Conservation (phyloP, 306 rosid genomes). For the Medicago truncatula region DNA sequence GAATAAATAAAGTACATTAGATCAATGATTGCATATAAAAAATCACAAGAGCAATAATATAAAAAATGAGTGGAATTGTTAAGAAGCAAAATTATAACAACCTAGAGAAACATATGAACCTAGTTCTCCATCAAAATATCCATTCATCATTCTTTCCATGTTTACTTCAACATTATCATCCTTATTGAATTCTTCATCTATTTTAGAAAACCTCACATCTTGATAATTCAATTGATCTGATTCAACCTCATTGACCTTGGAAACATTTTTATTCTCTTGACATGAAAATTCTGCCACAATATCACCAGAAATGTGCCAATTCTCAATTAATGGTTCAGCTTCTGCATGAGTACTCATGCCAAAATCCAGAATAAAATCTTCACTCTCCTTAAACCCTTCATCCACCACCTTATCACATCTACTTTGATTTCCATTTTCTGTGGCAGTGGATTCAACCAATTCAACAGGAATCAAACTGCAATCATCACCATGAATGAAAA, state of each 20-base stretch:
- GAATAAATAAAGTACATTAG: slow-evolving; percentile 17
- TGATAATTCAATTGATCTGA: slow-evolving; percentile 41
- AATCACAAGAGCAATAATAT: slow-evolving; percentile 17
- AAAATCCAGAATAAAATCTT: slow-evolving; percentile 87
- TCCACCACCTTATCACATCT: slow-evolving; percentile 49
- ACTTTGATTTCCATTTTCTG: slow-evolving; percentile 40
- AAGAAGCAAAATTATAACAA: slow-evolving; percentile 34
- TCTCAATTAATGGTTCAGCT: slow-evolving; percentile 61
- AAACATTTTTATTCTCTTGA: slow-evolving; percentile 38
- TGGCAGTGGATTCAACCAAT: slow-evolving; percentile 52
- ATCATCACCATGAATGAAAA: slow-evolving; percentile 77
- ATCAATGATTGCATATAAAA: slow-evolving; percentile 10
- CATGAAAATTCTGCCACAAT: slow-evolving; percentile 44
- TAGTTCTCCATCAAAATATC: slow-evolving; percentile 45
- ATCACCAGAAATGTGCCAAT: slow-evolving; percentile 70
- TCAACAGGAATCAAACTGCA: slow-evolving; percentile 84
- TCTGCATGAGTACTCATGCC: slow-evolving; percentile 53
- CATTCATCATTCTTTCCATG: slow-evolving; percentile 49
- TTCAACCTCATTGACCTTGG: slow-evolving; percentile 38
- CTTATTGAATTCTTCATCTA: slow-evolving; percentile 45
- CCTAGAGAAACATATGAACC: slow-evolving; percentile 61
- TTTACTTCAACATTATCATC: slow-evolving; percentile 44
- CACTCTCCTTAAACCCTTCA: slow-evolving; percentile 45
- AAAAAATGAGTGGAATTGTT: neutral
- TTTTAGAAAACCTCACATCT: slow-evolving; percentile 40